Percentiles rank a stretch among this genome's conserved stretches.
Evolutionary conservation across 1,284 basidiomycete genomes (phyloP).

Genomic region (Sphagnurus paluster): DNA sequence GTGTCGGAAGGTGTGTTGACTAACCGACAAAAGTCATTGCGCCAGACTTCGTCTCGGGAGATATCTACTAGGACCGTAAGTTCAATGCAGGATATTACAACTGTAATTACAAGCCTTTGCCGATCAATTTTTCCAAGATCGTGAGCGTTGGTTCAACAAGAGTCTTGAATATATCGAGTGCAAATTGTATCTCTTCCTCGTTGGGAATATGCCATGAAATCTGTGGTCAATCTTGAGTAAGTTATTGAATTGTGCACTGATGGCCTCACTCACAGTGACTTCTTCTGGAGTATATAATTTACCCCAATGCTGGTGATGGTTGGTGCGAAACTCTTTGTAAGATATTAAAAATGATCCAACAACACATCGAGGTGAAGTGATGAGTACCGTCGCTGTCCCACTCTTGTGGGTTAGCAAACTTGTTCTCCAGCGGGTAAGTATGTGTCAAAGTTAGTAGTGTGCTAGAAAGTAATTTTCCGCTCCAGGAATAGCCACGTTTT

Average conservation of each 20-base stretch:
- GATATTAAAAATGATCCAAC: conserved; percentile 3
- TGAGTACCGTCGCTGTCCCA: conserved; percentile 70
- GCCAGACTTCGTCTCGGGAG: conserved; percentile 66
- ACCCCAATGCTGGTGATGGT: conserved; percentile 82
- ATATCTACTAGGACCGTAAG: conserved; percentile 26
- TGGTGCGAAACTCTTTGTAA: conserved; percentile 62
- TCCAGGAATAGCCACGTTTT: conserved; percentile 84
- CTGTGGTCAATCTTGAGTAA: conserved; percentile 34
- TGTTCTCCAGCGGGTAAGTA: conserved; percentile 83
- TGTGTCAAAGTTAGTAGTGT: conserved; percentile 76
- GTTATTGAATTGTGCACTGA: neutral
- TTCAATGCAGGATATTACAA: neutral
- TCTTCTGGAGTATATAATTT: conserved; percentile 63
- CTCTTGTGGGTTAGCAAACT: conserved; percentile 80
- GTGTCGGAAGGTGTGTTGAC: conserved; percentile 14
- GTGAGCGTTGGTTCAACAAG: conserved; percentile 69
- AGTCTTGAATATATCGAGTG: conserved; percentile 70
- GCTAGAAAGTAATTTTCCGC: conserved; percentile 78
- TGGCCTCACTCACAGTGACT: conserved; percentile 44
- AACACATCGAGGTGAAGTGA: neutral
- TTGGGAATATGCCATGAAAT: conserved; percentile 80
- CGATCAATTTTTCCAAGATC: conserved; percentile 61
- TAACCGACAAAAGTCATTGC: conserved; percentile 87
- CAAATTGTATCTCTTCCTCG: conserved; percentile 73
- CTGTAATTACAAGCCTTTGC: conserved; percentile 41